Evolutionary conservation across 441 rosid species (phyloP).

Genomic region (Eruca vesicaria): DNA sequence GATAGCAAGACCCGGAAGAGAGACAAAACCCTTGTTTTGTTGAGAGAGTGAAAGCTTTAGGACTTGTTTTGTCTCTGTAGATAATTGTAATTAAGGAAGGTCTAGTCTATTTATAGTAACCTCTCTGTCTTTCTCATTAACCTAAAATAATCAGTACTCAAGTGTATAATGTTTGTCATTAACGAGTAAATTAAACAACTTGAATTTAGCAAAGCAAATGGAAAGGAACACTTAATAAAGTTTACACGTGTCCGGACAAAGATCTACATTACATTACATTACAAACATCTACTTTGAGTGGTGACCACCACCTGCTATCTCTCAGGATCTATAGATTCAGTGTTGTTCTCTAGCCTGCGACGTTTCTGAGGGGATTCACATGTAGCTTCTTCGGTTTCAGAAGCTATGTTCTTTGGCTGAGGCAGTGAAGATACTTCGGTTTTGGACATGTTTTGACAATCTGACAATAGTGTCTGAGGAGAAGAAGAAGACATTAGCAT

Average conservation of each 20-base stretch:
- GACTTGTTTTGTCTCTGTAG: not conserved
- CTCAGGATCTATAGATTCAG: constrained; percentile 37
- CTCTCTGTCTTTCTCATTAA: not conserved
- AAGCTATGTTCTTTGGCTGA: constrained; percentile 40
- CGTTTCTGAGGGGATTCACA: constrained; percentile 44
- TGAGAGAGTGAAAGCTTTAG: not conserved
- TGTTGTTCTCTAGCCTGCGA: constrained; percentile 38
- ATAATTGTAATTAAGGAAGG: not conserved
- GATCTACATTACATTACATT: constrained; percentile 21
- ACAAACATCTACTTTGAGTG: constrained; percentile 22
- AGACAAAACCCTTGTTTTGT: not conserved
- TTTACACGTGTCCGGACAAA: constrained; percentile 5
- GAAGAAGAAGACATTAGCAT: constrained; percentile 35
- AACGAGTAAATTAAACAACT: not conserved
- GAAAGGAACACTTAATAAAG: not conserved
- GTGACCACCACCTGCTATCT: constrained; percentile 11
- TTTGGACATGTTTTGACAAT: constrained; percentile 42
- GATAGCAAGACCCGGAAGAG: not conserved
- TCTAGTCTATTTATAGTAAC: not conserved
- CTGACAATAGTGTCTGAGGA: constrained; percentile 39
- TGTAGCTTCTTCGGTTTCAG: constrained; percentile 29
- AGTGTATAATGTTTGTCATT: not conserved
- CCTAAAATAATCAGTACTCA: not conserved
- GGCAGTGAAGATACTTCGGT: constrained; percentile 32
- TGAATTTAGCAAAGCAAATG: not conserved